Percentiles rank a stretch among this genome's conserved stretches.
Conservation (phyloP, 176 grass and related monocot genomes). For the Oryza meyeriana region DNA sequence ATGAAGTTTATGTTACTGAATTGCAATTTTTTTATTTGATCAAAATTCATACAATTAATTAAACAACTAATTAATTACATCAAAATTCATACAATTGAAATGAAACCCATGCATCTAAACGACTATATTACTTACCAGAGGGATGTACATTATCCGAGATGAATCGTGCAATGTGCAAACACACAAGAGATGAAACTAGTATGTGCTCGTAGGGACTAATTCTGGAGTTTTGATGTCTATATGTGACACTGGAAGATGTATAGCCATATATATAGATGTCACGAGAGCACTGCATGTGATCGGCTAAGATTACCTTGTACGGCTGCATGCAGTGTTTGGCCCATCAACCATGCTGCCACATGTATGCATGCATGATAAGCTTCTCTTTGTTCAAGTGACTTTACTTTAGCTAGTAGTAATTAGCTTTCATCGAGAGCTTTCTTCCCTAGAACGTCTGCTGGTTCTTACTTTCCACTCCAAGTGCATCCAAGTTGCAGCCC, state of each 20-base stretch:
- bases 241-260: not conserved
- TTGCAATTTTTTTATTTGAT: not conserved
- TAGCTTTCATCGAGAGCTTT: not conserved
- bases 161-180: too few relatives aligned
- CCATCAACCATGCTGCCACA: not conserved
- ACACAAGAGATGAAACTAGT: not conserved
- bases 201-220: not conserved
- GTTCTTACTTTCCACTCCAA: not conserved
- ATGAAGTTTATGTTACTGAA: too few relatives aligned
- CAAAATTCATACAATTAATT: not conserved
- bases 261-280: not conserved
- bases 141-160: not conserved
- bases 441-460: not conserved
- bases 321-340: too few relatives aligned
- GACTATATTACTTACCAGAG: not conserved
- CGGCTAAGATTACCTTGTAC: not conserved
- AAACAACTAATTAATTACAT: too few relatives aligned
- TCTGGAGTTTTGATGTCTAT: not conserved
- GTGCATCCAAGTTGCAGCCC: not conserved
- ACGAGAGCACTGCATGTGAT: not conserved
- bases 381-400: not conserved
- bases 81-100: too few relatives aligned
- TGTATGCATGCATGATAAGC: not conserved
- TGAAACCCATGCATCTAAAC: not conserved
- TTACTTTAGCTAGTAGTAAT: not conserved